Conservation (phyloP, 2,329 filamentous ascomycete species). For the Xylaria sp. region DNA sequence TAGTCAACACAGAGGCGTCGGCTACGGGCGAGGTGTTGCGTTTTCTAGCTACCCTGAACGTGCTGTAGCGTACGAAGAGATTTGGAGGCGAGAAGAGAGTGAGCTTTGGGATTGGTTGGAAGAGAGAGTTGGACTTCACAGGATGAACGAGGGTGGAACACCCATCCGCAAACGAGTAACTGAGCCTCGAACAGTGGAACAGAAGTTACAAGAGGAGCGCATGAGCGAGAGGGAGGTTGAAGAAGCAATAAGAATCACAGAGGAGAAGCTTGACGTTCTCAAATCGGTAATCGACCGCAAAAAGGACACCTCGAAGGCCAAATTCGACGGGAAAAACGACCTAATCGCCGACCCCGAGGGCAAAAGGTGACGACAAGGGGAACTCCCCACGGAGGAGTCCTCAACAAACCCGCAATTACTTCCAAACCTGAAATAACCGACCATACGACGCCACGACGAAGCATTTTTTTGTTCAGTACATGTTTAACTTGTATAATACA, state of each 20-base stretch:
- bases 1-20: conserved; percentile 52
- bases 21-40: conserved; percentile 54
- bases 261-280: conserved; percentile 82
- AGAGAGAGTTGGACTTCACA: conserved; percentile 81
- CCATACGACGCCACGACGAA: conserved; percentile 38
- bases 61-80: conserved; percentile 87
- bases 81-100: conserved; percentile 88
- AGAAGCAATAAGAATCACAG: conserved; percentile 85
- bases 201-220: conserved; percentile 66
- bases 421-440: conserved; percentile 24
- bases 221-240: conserved; percentile 80
- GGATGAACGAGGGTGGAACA: conserved; percentile 56
- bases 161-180: conserved; percentile 60
- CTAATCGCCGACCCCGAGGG: conserved; percentile 4
- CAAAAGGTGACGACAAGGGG: conserved; percentile 22
- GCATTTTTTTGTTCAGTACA: conserved; percentile 39
- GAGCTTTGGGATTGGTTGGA: conserved; percentile 95
- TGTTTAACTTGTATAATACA: conserved; percentile 38
- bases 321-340: conserved; percentile 14
- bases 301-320: conserved; percentile 49
- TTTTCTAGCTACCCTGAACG: conserved; percentile 69
- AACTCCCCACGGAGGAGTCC: conserved; percentile 4
- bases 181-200: conserved; percentile 68
- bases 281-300: conserved; percentile 77
- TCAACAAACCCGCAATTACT: conserved; percentile 10